Base-by-base conservation (phyloP, 768 basidiomycete genomes). In the Trametes meyenii region DNA sequence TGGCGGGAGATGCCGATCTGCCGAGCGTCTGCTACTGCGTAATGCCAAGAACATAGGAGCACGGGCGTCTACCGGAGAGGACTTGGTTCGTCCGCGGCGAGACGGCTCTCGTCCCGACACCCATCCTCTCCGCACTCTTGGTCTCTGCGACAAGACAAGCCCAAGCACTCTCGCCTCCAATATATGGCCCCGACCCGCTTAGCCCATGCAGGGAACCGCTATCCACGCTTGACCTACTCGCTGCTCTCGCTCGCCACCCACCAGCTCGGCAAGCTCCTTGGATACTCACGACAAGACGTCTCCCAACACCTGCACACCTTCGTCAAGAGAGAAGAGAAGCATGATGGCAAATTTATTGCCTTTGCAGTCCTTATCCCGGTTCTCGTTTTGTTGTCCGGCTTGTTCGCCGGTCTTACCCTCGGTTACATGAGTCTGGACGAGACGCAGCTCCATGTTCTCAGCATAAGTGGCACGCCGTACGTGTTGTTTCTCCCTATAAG, bases 401-500 rank as follows among this genome's bases (percentile, higher is more conserved):
- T 92, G 42, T 92, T 94, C 80, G 91, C 91, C 76, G 89, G 92
- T 69, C 77, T 93, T 66, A 94, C 92, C 52, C 78, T 94, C 40
- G 92, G 92, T 23, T 94, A 91, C 73, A 92, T 94, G 88, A 89
- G 87, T 68, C 80, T 94, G 73, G 92, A 94, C 73, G 89, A 89
- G 73, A 93, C 92, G 44, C 91, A 94, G 78, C 83, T 95, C 40
- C 87, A 88, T 69, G 92, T 95, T 3, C 75, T 95, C 19, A 85
- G 86, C 62, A 86, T 90, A 58, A 88, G 88, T 55, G 92, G 92
- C 12, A 89, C 88, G 17, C 80, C 87, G 89, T 90, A 69, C 54
- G 88, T 75, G 3, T 21, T 74, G 13, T 48, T n/a, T 45, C 38
- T 7, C 50, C 51, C 5, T 21, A 5, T 43, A 12, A 11, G 7